A percentile compares a stretch with the other conserved stretches of the same genome.
Evolutionary conservation across 2,329 filamentous ascomycete genomes (phyloP).

Genomic region (Sarocladium strictum): DNA sequence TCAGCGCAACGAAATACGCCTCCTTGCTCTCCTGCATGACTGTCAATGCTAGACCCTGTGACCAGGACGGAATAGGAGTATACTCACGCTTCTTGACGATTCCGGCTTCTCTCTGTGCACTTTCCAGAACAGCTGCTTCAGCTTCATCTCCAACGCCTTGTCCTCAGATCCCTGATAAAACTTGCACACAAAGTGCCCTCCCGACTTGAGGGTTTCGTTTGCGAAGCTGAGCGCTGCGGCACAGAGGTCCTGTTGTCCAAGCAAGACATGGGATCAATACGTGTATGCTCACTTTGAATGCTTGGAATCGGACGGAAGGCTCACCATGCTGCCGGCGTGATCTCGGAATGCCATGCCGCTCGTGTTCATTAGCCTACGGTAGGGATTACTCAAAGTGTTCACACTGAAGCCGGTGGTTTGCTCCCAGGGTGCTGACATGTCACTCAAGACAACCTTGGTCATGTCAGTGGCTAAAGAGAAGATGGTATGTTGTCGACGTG

Average conservation of each 20-base stretch:
- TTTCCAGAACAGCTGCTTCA: conserved; percentile 71
- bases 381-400: conserved; percentile 91
- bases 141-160: conserved; percentile 65
- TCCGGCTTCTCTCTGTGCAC: conserved; percentile 89
- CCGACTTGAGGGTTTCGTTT: conserved; percentile 72
- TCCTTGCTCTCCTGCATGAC: conserved; percentile 52
- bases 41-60: not conserved
- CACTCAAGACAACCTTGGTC: conserved; percentile 75
- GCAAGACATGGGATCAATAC: not conserved
- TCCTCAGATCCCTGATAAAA: conserved; percentile 93
- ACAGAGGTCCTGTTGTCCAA: conserved; percentile 73
- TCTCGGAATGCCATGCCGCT: conserved; percentile 82
- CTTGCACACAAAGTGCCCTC: conserved; percentile 93
- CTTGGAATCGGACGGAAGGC: not conserved
- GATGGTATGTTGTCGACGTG: not conserved
- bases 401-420: conserved; percentile 73
- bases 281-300: not conserved
- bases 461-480: not conserved
- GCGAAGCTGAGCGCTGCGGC: conserved; percentile 77
- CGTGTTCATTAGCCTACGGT: conserved; percentile 99
- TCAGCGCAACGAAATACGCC: conserved; percentile 76
- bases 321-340: conserved; percentile 89
- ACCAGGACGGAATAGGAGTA: conserved; percentile 13
- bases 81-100: conserved; percentile 72
- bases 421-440: conserved; percentile 98